These are phyloP conservation scores for Phytophthora chlamydospora DNA, from an alignment of 352 stramenopile genomes.

Conservation along the genomic window DNA sequence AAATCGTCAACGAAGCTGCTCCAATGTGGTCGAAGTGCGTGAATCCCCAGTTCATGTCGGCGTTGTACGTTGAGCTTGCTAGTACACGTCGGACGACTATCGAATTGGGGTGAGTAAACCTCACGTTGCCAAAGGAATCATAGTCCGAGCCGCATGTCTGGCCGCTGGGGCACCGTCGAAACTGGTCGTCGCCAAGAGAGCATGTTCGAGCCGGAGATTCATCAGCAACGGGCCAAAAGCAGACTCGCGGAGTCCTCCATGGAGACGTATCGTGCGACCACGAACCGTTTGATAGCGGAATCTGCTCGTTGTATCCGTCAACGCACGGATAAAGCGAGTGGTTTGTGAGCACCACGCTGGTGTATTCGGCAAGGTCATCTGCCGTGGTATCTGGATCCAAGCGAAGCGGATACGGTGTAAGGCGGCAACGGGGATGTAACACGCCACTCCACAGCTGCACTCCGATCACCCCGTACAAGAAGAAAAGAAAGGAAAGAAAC, in stretches of 20 bases:
- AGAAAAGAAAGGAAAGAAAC: conserved; percentile 86
- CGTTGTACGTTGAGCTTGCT: conserved; percentile 56
- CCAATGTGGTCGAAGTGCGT: conserved; percentile 91
- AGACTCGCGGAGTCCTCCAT: conserved; percentile 67
- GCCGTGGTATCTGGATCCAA: conserved; percentile 47
- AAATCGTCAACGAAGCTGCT: conserved; percentile 82
- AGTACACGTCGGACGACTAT: conserved; percentile 46
- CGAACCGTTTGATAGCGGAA: conserved; percentile 36
- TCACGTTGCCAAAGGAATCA: conserved; percentile 63
- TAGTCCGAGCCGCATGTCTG: conserved; percentile 73
- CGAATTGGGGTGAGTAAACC: conserved; percentile 59
- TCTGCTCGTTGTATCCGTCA: conserved; percentile 35
- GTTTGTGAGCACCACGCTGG: conserved; percentile 42
- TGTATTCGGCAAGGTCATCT: conserved; percentile 37
- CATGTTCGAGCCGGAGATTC: conserved; percentile 67
- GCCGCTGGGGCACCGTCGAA: conserved; percentile 46
- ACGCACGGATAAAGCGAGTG: conserved; percentile 42
- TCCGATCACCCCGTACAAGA: conserved; percentile 85
- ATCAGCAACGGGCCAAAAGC: conserved; percentile 90
- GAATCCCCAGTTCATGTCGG: conserved; percentile 87
- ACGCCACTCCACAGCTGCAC: conserved; percentile 83
- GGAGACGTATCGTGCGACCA: conserved; percentile 61
- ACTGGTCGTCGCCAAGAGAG: conserved; percentile 43
- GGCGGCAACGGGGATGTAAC: conserved; percentile 64
- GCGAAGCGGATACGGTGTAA: conserved; percentile 71